Evolutionary conservation across 306 rosid species (phyloP).

Genomic region (Trifolium fragiferum): DNA sequence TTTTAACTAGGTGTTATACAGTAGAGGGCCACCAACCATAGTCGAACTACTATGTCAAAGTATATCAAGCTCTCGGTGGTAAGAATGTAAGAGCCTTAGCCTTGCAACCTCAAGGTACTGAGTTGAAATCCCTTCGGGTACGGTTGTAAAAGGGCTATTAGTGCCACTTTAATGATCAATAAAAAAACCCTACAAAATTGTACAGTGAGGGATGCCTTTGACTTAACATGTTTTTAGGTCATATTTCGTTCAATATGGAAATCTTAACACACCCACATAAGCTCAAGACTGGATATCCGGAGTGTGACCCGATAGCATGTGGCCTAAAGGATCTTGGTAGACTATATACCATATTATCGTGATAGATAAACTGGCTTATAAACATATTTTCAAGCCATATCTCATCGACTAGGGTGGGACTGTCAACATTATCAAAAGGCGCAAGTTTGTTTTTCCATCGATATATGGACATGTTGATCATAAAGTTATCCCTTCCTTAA

Average conservation of each 20-base stretch:
- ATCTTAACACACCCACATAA: background rate
- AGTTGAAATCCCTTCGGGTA: too few relatives aligned
- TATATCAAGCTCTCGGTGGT: background rate
- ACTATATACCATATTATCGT: background rate
- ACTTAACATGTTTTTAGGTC: background rate
- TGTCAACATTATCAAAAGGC: background rate
- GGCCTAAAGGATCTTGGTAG: background rate
- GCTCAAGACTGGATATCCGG: background rate
- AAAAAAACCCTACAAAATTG: background rate
- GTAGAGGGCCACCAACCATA: background rate
- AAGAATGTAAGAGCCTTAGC: background rate
- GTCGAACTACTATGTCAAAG: background rate
- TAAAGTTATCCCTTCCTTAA: background rate
- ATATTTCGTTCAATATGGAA: too few relatives aligned
- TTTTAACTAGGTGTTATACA: background rate
- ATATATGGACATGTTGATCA: background rate
- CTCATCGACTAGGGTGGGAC: background rate
- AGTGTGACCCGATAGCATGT: background rate
- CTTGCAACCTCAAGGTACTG: background rate
- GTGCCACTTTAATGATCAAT: too few relatives aligned
- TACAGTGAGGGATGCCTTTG: background rate
- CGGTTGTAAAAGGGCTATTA: too few relatives aligned
- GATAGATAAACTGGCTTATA: background rate
- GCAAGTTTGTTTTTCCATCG: background rate
- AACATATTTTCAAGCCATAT: background rate